Percentiles rank a stretch among this genome's conserved stretches.
These are phyloP conservation scores for Xerocomus amazonicus DNA, from an alignment of 1,284 basidiomycete genomes.

Conservation along the genomic window DNA sequence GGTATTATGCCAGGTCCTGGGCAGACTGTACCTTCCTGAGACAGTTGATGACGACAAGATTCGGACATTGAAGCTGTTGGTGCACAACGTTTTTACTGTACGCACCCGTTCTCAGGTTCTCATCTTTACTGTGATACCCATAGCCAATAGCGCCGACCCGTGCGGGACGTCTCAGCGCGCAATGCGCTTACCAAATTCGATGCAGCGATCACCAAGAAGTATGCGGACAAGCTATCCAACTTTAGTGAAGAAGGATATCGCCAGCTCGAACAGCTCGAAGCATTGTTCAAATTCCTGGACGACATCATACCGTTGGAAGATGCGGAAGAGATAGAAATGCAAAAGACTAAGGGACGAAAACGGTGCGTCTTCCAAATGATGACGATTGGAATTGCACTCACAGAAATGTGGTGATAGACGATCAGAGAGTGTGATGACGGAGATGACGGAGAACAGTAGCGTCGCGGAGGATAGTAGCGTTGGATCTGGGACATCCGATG, in stretches of 20 bases:
- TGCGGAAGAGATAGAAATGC: slow-evolving; percentile 45
- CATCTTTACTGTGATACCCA: neutral
- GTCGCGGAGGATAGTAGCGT: slow-evolving; percentile 25
- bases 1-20: slow-evolving; percentile 73
- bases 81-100: slow-evolving; percentile 60
- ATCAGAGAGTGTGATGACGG: slow-evolving; percentile 44
- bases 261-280: slow-evolving; percentile 53
- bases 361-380: slow-evolving; percentile 30
- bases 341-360: slow-evolving; percentile 44
- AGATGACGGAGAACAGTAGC: slow-evolving; percentile 33
- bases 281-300: slow-evolving; percentile 67
- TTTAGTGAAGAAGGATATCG: slow-evolving; percentile 72
- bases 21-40: slow-evolving; percentile 74
- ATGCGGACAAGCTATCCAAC: slow-evolving; percentile 62
- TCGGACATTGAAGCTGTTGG: slow-evolving; percentile 60
- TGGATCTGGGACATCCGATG: slow-evolving; percentile 27
- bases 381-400: neutral
- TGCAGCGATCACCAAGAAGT: slow-evolving; percentile 63
- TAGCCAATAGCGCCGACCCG: slow-evolving; percentile 57
- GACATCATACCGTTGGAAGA: slow-evolving; percentile 54
- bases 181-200: slow-evolving; percentile 83
- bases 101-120: slow-evolving; percentile 15
- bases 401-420: slow-evolving; percentile 32
- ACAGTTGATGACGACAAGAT: slow-evolving; percentile 68
- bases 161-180: slow-evolving; percentile 68